A percentile compares a stretch with the other conserved stretches of the same genome.
Evolutionary conservation across 768 basidiomycete genomes (phyloP).

Genomic region (Hygrocybe coccinea): DNA sequence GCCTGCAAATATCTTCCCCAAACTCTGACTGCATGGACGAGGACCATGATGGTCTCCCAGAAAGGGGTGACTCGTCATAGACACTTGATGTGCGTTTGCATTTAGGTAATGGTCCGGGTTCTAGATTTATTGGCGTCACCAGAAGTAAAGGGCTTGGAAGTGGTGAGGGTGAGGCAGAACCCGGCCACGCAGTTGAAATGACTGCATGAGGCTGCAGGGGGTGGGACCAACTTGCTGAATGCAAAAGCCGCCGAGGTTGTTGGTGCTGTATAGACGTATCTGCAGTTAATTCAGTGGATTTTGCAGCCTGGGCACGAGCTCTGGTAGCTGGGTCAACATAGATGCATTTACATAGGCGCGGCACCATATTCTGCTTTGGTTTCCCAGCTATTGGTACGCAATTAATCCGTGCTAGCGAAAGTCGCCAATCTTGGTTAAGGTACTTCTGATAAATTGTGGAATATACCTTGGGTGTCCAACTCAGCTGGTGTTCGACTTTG

Average conservation of each 20-base stretch:
- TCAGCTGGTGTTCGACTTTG: background rate
- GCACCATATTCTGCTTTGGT: constrained; percentile 13
- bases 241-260: no score
- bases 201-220: background rate
- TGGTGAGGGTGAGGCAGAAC: constrained; percentile 4
- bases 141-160: constrained; percentile 1
- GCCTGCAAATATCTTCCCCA: constrained; percentile 10
- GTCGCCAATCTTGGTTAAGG: background rate
- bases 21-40: constrained; percentile 3
- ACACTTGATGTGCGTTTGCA: constrained; percentile 5
- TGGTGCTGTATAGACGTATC: background rate
- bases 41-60: constrained; percentile 3
- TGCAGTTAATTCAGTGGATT: constrained; percentile 1
- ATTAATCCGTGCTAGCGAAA: background rate
- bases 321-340: constrained; percentile 7
- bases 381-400: constrained; percentile 10
- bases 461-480: constrained; percentile 6
- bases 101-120: background rate
- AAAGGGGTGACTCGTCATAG: background rate
- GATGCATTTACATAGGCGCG: constrained; percentile 9
- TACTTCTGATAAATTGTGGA: background rate
- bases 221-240: no score
- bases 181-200: background rate
- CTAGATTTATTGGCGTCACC: background rate
- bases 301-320: background rate